Percentiles rank a stretch among this genome's conserved stretches.
Evolutionary conservation across 352 stramenopile species (phyloP).

Genomic region (Phytophthora palmivora): DNA sequence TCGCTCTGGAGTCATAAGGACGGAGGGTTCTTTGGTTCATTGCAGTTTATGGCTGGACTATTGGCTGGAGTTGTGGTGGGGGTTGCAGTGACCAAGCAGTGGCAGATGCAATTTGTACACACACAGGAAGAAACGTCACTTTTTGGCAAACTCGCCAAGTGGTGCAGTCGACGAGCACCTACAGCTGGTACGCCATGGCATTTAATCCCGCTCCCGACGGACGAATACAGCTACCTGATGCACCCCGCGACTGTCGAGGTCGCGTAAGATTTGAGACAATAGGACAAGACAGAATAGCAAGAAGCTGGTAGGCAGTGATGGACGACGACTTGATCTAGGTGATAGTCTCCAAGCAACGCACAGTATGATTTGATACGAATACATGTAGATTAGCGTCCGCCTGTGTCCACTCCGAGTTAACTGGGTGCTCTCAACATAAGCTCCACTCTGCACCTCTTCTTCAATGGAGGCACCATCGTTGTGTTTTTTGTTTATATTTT

Average conservation of each 20-base stretch:
- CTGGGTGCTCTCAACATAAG: neutral
- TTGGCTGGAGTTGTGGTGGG: conserved; percentile 53
- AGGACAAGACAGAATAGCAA: conserved; percentile 13
- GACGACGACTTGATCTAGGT: too few species aligned
- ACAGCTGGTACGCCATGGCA: conserved; percentile 30
- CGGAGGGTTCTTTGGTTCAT: conserved; percentile 28
- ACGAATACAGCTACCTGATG: conserved; percentile 50
- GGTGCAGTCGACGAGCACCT: conserved; percentile 37
- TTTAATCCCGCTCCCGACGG: conserved; percentile 36
- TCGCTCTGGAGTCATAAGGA: conserved; percentile 30
- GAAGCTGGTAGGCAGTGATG: conserved; percentile 12
- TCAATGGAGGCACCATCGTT: conserved; percentile 2
- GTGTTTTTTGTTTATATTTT: conserved; percentile 34
- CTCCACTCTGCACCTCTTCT: too few species aligned
- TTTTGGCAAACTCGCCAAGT: conserved; percentile 39
- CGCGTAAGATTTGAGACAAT: conserved; percentile 29
- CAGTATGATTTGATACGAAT: conserved; percentile 36
- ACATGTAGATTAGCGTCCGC: conserved; percentile 41
- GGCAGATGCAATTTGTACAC: conserved; percentile 30
- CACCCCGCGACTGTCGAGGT: conserved; percentile 49
- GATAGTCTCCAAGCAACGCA: conserved; percentile 3
- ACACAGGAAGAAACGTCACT: conserved; percentile 23
- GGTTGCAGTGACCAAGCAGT: conserved; percentile 38
- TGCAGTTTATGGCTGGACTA: conserved; percentile 53
- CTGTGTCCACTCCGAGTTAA: neutral